Evolutionary conservation across 2,329 filamentous ascomycete genomes (phyloP), one percentile per base, ranked within the genome.

Genomic region (Geosmithia flava): DNA sequence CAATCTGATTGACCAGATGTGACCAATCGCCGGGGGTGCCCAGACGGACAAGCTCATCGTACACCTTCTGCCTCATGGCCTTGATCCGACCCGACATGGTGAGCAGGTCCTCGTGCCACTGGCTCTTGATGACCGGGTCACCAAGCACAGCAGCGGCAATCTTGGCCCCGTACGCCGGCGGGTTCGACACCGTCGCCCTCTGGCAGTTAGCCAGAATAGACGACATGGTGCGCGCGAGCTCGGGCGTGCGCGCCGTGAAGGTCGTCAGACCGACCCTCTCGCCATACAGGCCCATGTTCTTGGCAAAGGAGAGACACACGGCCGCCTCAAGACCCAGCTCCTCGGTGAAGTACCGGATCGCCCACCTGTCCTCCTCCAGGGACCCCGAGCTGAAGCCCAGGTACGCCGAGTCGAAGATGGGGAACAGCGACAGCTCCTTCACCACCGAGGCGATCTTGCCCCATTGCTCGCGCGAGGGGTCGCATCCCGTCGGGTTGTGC

Each of bases 301-400:
- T 82, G 2, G 78, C 75, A 54, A 81, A 81, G 0, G 78, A 81
- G 58, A 79, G 68, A 45, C 75, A 75, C 3, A 81, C 63, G 47
- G 74, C 71, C 4, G 76, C 68, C 59, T 81, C 76, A 49, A 71
- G 56, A 1, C 56, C 55, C 7, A 65, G 53, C 23, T 61, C 59
- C 15, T 63, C 58, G 16, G 63, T 54, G 29, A 57, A 65, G 47
- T 63, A 53, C 1, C 61, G 56, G 15, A 67, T 53, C 1, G 62
- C 54, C 55, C 57, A 66, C 4, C 58, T 59, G 52, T 68, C 65
- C 8, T 58, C 49, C 17, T 59, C 59, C 0, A 60, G 39, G 37
- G 61, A 53, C 6, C 65, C 65, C 1, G 61, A 58, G 1, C 60
- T 61, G 50, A 68, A 65, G 2, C 65, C 64, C 51, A 65, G 64